Conservation (phyloP, 2,329 filamentous ascomycete genomes). For the Phoma sp. region DNA sequence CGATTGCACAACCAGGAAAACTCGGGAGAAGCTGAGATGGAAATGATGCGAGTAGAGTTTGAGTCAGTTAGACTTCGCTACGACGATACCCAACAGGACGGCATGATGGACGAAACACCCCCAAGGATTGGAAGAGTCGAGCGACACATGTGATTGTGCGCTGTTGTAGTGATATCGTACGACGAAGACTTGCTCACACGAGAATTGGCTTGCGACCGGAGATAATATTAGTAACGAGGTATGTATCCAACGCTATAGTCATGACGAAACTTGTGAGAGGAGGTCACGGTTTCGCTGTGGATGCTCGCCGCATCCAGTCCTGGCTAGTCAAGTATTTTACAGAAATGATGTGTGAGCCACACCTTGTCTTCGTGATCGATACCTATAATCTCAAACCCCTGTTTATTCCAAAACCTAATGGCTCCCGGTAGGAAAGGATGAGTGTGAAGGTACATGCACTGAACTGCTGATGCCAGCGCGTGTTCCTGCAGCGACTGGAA, state of each 20-base stretch:
- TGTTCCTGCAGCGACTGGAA: conserved; percentile 5
- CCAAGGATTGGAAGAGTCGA: conserved; percentile 44
- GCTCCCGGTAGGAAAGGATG: conserved; percentile 25
- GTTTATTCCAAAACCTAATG: conserved; percentile 25
- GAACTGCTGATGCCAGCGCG: conserved; percentile 7
- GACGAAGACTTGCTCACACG: not conserved
- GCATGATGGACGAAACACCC: conserved; percentile 46
- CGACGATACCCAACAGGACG: conserved; percentile 27
- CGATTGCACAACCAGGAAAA: conserved; percentile 45
- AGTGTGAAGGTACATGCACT: conserved; percentile 25
- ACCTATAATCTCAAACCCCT: conserved; percentile 14
- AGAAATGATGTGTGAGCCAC: conserved; percentile 24
- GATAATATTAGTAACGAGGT: not conserved
- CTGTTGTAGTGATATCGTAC: not conserved
- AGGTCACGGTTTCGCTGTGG: no score
- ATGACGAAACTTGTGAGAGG: no score
- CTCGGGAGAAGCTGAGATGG: conserved; percentile 32
- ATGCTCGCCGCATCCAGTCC: no score
- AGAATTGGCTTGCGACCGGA: not conserved
- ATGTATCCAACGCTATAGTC: not conserved
- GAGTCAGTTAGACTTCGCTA: conserved; percentile 27
- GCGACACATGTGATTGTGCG: conserved; percentile 20
- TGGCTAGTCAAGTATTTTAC: conserved; percentile 6
- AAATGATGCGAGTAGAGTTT: conserved; percentile 37
- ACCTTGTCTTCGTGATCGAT: conserved; percentile 19